A percentile compares a stretch with the other conserved stretches of the same genome.
phyloP scores from a whole-genome alignment of 257 asterid genomes.

The Ballota nigra region DNA sequence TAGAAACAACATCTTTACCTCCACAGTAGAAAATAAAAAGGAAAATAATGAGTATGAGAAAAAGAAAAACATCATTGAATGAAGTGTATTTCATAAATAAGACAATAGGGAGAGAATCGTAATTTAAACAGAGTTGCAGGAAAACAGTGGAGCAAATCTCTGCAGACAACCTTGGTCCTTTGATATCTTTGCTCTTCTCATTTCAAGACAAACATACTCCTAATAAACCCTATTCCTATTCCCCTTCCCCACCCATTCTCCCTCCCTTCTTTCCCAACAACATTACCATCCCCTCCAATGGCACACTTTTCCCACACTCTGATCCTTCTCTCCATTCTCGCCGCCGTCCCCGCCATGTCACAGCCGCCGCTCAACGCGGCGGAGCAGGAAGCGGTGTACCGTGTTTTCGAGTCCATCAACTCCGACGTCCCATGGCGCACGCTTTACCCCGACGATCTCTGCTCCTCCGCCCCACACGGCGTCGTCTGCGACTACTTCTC shows the following conservation, averaged over 20 bases:
- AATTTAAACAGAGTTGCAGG: slow-evolving; percentile 18
- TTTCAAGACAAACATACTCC: slow-evolving; percentile 38
- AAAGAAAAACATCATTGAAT: background rate
- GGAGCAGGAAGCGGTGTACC: slow-evolving; percentile 77
- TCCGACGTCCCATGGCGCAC: slow-evolving; percentile 65
- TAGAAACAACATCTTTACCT: too few relatives aligned
- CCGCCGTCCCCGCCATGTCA: slow-evolving; percentile 32
- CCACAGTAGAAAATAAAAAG: too few relatives aligned
- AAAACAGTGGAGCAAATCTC: slow-evolving; percentile 48
- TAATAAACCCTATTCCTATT: slow-evolving; percentile 18
- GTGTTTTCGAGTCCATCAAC: slow-evolving; percentile 58
- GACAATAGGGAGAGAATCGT: slow-evolving; percentile 23
- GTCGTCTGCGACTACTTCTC: slow-evolving; percentile 67
- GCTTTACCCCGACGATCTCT: slow-evolving; percentile 74
- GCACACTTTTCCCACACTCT: slow-evolving; percentile 12
- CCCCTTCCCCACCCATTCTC: slow-evolving; percentile 6
- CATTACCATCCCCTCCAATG: slow-evolving; percentile 24
- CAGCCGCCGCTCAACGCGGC: slow-evolving; percentile 53
- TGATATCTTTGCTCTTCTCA: slow-evolving; percentile 37
- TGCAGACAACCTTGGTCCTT: slow-evolving; percentile 31
- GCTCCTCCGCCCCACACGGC: slow-evolving; percentile 87
- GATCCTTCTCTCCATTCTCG: slow-evolving; percentile 8
- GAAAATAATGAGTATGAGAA: too few relatives aligned
- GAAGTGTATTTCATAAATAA: background rate
- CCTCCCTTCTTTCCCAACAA: background rate